Evolutionary conservation across 805 yeast genomes (phyloP), one percentile per base, ranked within the genome.

Genomic region (Alloascoidea africana): DNA sequence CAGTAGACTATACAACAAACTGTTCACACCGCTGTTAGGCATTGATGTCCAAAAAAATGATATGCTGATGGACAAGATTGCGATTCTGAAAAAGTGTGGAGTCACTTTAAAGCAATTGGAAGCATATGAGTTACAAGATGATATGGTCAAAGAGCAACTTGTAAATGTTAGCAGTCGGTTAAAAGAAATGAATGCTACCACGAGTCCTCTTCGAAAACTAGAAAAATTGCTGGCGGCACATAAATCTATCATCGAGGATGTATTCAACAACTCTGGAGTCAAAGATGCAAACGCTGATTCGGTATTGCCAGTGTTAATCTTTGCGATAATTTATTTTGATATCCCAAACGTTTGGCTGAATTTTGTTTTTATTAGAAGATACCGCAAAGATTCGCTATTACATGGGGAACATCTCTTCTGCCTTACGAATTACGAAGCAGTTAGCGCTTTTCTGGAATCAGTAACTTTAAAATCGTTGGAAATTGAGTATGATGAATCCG

Each of bases 371-470:
- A 54, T 61, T 35, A 54, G 53, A 33, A 49, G 68, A 32, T 62
- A 60, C 44, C 50, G 68, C 17, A 55, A 62, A 27, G 38, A 44
- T 4, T 39, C 45, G 4, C 45, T 46, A 4, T 38, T 61, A 8
- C 44, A 47, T 17, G 67, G 67, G 15, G 64, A 60, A 38, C 43
- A 54, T 5, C 49, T 55, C 27, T 62, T 63, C 43, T 59, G 65
- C 42, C 45, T 62, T 32, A 62, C 68, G 14, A 62, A 63, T 41
- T 47, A 60, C 30, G 68, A 62, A 39, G 68, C 68, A 2, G 62
- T 63, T 4, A 50, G 59, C 6, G 54, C 52, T 18, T 54, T 62
- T 36, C 37, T 62, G 16, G 60, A 59, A 37, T 47, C 57, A 8
- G 46, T 56, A 14, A 51, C 55, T 14, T 42, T 55, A 27, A 51